Base-by-base conservation (phyloP, 2,329 filamentous ascomycete genomes). In the Diaporthe velutina region DNA sequence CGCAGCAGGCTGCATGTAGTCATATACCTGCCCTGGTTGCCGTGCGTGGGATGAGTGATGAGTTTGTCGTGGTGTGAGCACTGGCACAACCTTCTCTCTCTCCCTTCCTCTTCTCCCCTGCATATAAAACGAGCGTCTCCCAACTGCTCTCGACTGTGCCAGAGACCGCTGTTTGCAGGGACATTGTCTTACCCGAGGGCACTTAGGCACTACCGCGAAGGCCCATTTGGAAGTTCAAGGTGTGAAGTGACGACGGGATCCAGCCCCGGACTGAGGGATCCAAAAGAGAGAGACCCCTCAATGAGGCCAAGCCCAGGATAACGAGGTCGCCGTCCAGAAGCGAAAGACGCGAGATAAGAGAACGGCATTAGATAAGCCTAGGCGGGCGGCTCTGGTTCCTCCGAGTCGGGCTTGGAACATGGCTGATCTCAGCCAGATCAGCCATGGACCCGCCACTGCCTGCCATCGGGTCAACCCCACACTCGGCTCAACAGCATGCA, bases 361-460 rank as follows among this genome's bases (percentile, higher is more conserved):
- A 2, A 57, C 7, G 54, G 5, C 25, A 15, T 3, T 9, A 40
- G 57, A 40, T 60, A 40, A 25, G 33, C 22, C 9, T 38, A 42
- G 33, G 22, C 42, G 19, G 33, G 48, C 64, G 33, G 64, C 48
- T 40, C n/a, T 54, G 45, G 22, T 68, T 68, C 48, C 64, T 52
- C 64, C 64, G 64, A 52, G 48, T 28, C 30, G 45, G n/a, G 30
- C 22, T 5, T 10, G 15, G 15, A 17, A 33, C n/a, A 33, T 68
- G 64, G 64, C 64, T 68, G 48, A 54, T 38, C 15, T 68, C 64
- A 68, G 64, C 64, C 64, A 52, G 13, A 48, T 48, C 60, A 66
- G 58, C 58, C 58, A 64, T 25, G 12, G 25, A 7, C 22, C 48
- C 7, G 19, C 22, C 48, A 52, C 48, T 33, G 25, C 50, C 54